phyloP scores from a whole-genome alignment of 1,284 basidiomycete species.

The Pseudozyma sp. region DNA sequence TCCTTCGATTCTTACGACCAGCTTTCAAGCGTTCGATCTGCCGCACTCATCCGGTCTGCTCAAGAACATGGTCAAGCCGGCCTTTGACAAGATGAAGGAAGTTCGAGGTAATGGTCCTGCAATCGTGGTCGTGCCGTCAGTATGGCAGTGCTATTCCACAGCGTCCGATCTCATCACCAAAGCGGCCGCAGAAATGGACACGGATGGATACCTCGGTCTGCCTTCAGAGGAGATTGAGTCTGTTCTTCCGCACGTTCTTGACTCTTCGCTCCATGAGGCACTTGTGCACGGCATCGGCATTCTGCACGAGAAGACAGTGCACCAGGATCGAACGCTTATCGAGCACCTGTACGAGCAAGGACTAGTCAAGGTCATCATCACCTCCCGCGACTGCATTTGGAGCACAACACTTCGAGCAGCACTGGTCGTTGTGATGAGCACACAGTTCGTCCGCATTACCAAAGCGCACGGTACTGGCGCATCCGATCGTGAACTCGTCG shows the following conservation, averaged over 20 bases:
- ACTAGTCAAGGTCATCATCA: slow-evolving; percentile 83
- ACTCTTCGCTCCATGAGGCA: slow-evolving; percentile 78
- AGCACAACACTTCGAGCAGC: slow-evolving; percentile 82
- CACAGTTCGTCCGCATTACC: slow-evolving; percentile 80
- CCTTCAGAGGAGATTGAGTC: slow-evolving; percentile 76
- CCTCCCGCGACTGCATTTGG: slow-evolving; percentile 87
- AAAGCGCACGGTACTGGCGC: slow-evolving; percentile 29
- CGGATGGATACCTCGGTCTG: slow-evolving; percentile 77
- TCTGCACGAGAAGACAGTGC: slow-evolving; percentile 80
- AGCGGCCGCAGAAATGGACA: slow-evolving; percentile 79
- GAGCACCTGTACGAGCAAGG: slow-evolving; percentile 86
- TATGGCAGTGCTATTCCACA: slow-evolving; percentile 80
- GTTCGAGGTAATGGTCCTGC: slow-evolving; percentile 73
- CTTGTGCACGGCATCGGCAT: slow-evolving; percentile 90
- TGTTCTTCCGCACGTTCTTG: slow-evolving; percentile 76
- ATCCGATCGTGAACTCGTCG: slow-evolving; percentile 77
- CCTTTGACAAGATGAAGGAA: slow-evolving; percentile 74
- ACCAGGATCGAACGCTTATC: slow-evolving; percentile 80
- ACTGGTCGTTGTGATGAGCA: slow-evolving; percentile 89
- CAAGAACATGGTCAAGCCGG: slow-evolving; percentile 92
- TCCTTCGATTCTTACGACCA: slow-evolving; percentile 80
- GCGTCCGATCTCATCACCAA: slow-evolving; percentile 89
- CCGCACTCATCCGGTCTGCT: slow-evolving; percentile 87
- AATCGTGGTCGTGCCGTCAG: slow-evolving; percentile 91
- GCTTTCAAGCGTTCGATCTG: slow-evolving; percentile 84